A percentile compares a stretch with the other conserved stretches of the same genome.
These are phyloP conservation scores for Hypsizygus ulmarius DNA, from an alignment of 1,284 basidiomycete species.

Conservation along the genomic window DNA sequence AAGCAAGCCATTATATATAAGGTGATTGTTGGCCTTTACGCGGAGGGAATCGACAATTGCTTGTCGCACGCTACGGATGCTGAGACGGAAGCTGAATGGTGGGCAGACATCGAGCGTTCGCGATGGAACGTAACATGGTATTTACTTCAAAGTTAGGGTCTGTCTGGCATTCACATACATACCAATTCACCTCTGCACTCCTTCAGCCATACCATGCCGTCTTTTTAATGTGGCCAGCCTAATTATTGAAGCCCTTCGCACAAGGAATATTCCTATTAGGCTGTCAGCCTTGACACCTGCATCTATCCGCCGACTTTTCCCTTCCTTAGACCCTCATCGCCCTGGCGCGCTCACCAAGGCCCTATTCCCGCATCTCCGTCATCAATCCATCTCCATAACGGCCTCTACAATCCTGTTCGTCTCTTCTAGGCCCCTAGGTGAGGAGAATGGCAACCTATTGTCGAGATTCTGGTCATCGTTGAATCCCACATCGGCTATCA, in stretches of 20 bases:
- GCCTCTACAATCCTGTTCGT: slow-evolving; percentile 19
- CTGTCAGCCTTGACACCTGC: slow-evolving; percentile 49
- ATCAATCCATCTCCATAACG: slow-evolving; percentile 26
- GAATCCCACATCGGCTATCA: slow-evolving; percentile 15
- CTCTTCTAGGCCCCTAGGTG: background rate
- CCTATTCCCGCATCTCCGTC: slow-evolving; percentile 60
- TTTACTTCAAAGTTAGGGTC: slow-evolving; percentile 61
- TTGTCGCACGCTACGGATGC: slow-evolving; percentile 60
- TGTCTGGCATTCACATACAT: background rate
- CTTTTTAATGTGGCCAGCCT: slow-evolving; percentile 40
- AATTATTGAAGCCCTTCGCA: slow-evolving; percentile 45
- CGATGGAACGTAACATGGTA: slow-evolving; percentile 48
- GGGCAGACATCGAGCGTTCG: slow-evolving; percentile 64
- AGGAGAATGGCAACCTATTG: slow-evolving; percentile 2
- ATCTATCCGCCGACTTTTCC: slow-evolving; percentile 50
- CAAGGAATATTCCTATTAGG: slow-evolving; percentile 45
- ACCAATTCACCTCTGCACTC: slow-evolving; percentile 10
- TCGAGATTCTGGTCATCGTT: slow-evolving; percentile 9
- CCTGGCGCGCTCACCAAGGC: slow-evolving; percentile 50
- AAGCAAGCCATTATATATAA: slow-evolving; percentile 39
- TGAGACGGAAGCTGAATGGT: slow-evolving; percentile 75
- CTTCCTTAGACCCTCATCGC: slow-evolving; percentile 38
- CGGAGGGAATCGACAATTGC: slow-evolving; percentile 53
- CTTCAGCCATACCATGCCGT: slow-evolving; percentile 56
- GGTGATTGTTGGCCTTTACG: slow-evolving; percentile 56